Conservation (phyloP, 2,329 filamentous ascomycete genomes). For the Fusarium domesticum region DNA sequence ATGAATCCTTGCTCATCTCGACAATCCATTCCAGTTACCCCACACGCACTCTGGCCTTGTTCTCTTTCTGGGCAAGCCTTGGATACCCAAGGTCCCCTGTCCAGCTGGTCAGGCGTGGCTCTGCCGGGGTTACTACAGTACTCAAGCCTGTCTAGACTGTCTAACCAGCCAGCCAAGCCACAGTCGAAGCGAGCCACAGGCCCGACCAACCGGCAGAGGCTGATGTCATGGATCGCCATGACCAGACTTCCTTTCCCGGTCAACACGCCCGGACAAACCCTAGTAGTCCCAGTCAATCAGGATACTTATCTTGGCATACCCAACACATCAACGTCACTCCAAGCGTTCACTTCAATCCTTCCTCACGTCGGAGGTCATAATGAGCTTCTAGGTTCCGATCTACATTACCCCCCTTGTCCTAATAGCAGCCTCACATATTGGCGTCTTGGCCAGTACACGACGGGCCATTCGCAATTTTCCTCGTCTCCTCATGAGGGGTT, state of each 20-base stretch:
- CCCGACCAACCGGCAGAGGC: slow-evolving; percentile 11
- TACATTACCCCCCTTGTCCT: slow-evolving; percentile 10
- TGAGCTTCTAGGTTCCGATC: slow-evolving; percentile 5
- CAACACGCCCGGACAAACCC: background rate
- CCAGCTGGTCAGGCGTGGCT: slow-evolving; percentile 25
- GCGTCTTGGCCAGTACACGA: background rate
- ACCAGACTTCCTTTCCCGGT: slow-evolving; percentile 17
- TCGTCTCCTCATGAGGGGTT: slow-evolving; percentile 6
- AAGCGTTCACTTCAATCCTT: background rate
- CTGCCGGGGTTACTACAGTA: slow-evolving; percentile 16
- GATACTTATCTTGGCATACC: background rate
- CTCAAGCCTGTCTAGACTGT: too few species aligned
- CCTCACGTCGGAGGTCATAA: background rate
- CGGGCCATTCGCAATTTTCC: slow-evolving; percentile 3
- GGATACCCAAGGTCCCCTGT: slow-evolving; percentile 15
- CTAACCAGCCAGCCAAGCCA: slow-evolving; percentile 22
- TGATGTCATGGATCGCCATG: slow-evolving; percentile 28
- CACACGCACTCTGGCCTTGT: slow-evolving; percentile 11
- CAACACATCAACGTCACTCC: background rate
- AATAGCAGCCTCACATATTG: slow-evolving; percentile 4
- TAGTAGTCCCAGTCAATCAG: background rate
- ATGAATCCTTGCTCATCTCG: background rate
- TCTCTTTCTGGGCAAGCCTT: slow-evolving; percentile 7
- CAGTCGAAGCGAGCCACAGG: slow-evolving; percentile 18
- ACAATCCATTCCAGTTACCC: slow-evolving; percentile 1